phyloP scores from a whole-genome alignment of 352 stramenopile genomes.

The Globisporangium perplexum region DNA sequence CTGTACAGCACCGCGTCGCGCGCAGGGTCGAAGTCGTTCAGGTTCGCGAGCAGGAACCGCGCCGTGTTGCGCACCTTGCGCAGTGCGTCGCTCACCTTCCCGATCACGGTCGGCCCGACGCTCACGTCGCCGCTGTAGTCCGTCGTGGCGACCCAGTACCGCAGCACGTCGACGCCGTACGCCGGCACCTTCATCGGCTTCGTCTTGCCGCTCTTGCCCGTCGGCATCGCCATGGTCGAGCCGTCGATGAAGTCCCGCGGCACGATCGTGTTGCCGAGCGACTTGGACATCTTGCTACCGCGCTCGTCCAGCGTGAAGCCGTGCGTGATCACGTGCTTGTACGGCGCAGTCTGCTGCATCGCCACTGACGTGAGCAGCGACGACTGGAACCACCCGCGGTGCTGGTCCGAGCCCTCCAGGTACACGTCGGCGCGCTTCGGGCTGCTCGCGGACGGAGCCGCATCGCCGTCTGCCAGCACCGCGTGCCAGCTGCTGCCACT shows the following conservation, averaged over 20 bases:
- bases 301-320: constrained; percentile 99
- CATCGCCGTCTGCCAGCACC: constrained; percentile 43
- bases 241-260: constrained; percentile 95
- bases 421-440: constrained; percentile 94
- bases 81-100: constrained; percentile 73
- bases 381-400: constrained; percentile 99
- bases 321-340: constrained; percentile 97
- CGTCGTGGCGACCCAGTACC: constrained; percentile 96
- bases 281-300: constrained; percentile 99
- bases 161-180: constrained; percentile 96
- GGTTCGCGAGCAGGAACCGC: constrained; percentile 95
- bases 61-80: constrained; percentile 95
- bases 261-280: constrained; percentile 95
- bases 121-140: constrained; percentile 97
- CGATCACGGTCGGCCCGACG: constrained; percentile 90
- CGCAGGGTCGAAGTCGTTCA: constrained; percentile 91
- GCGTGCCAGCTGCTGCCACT: constrained; percentile 84
- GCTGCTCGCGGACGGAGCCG: constrained; percentile 10
- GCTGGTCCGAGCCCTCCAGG: constrained; percentile 96
- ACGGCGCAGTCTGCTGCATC: constrained; percentile 83
- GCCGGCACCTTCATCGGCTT: constrained; percentile 71
- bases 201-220: constrained; percentile 68
- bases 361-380: constrained; percentile 93
- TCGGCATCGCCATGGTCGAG: constrained; percentile 47
- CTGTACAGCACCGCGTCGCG: constrained; percentile 83